Evolutionary conservation across 805 yeast genomes (phyloP), one percentile per base, ranked within the genome.

Genomic region (Wickerhamiella slavikovae): DNA sequence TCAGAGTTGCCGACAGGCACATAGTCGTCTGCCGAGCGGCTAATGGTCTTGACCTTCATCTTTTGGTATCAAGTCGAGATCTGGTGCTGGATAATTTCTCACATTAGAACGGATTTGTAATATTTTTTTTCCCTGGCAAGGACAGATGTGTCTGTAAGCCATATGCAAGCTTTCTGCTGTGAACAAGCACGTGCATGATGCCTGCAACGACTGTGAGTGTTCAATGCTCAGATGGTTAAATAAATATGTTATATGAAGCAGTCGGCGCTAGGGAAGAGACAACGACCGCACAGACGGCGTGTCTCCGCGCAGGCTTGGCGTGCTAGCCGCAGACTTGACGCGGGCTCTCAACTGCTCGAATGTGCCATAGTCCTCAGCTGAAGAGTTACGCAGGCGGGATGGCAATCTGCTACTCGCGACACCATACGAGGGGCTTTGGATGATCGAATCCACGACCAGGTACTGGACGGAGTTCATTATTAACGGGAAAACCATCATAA

Each of bases 1-100:
- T 89, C 95, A 0, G 91, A 69, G 51, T 78, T 80, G 39, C 82
- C 61, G 25, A 78, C 94, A 0, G 98, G 96, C 4, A 89, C 78
- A 53, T 85, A 89, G 24, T 74, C 67, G 46, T 89, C 98, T 7
- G 93, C 62, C 4, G 95, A 83, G 44, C 98, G 60, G 35, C 79
- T 71, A 24, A 82, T 73, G 4, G 94, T 78, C 45, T 80, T 82
- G 38, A 82, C 68, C 63, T 82, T 82, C 94, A 43, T 43, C 10
- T 18, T n/a, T n/a, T n/a, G n/a, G n/a, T n/a, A n/a, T n/a, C n/a
- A n/a, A n/a, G n/a, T n/a, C 7, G 13, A 6, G 12, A 7, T 6
- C 13, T 11, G 12, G 25, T 22, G 7, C 9, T 8, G 25, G n/a
- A n/a, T n/a, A n/a, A n/a, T n/a, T n/a, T n/a, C n/a, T n/a, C n/a